Percentiles rank a stretch among this genome's conserved stretches.
phyloP scores from a whole-genome alignment of 78 protist species.

The Speleostelium caveatum region DNA sequence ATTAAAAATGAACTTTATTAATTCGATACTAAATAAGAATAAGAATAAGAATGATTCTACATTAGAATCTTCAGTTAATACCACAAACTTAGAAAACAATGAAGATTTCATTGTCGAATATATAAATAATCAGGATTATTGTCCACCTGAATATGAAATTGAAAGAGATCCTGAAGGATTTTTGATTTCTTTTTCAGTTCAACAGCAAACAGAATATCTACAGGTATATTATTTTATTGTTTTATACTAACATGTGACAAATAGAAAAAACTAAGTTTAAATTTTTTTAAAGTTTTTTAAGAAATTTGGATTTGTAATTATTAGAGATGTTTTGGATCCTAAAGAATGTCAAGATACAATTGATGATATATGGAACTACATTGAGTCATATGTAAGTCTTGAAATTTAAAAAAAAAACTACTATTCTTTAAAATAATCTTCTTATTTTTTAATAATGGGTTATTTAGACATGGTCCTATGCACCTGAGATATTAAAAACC shows the following conservation, averaged over 20 bases:
- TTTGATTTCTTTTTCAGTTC: conserved; percentile 24
- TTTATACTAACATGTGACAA: neutral
- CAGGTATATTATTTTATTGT: conserved; percentile 1
- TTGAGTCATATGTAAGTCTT: conserved; percentile 21
- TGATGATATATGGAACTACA: conserved; percentile 68
- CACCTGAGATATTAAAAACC: too few species aligned
- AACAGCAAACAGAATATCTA: conserved; percentile 35
- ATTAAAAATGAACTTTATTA: too few species aligned
- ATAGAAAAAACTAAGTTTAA: neutral
- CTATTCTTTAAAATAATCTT: too few species aligned
- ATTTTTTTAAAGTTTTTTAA: conserved; percentile 41
- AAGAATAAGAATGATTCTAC: too few species aligned
- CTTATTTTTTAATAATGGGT: too few species aligned
- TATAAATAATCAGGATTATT: conserved; percentile 2
- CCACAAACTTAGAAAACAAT: too few species aligned
- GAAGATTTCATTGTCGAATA: neutral
- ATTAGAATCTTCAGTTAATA: too few species aligned
- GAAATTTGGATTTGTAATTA: conserved; percentile 71
- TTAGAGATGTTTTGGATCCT: conserved; percentile 60
- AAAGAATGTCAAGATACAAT: conserved; percentile 58
- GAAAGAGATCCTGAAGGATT: conserved; percentile 29
- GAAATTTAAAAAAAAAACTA: neutral
- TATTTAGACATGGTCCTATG: too few species aligned
- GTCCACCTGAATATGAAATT: conserved; percentile 34
- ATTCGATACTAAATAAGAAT: too few species aligned